Conservation (phyloP, 441 rosid genomes). For the Bocquillonia castaneifolia region DNA sequence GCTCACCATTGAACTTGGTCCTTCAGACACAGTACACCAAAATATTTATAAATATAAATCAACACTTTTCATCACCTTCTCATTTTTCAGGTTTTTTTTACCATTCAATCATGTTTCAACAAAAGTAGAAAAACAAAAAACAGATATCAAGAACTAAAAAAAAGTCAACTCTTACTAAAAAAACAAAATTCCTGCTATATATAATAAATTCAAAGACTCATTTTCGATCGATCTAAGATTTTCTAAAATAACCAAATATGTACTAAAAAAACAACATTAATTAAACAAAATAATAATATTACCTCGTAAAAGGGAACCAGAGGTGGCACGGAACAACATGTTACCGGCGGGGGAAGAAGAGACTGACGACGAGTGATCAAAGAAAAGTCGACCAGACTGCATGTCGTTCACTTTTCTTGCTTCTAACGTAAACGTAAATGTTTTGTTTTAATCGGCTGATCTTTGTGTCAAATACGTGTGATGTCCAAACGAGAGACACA, state of each 20-base stretch:
- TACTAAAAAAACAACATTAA: background rate
- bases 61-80: too few relatives aligned
- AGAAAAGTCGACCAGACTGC: conserved; percentile 67
- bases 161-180: too few relatives aligned
- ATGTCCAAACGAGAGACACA: conserved; percentile 15
- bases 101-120: too few relatives aligned
- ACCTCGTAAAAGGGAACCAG: conserved; percentile 50
- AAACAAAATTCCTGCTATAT: too few relatives aligned
- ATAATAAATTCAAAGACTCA: too few relatives aligned
- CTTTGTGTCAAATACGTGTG: background rate
- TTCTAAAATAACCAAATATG: background rate
- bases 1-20: conserved; percentile 48
- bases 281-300: background rate
- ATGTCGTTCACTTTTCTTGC: conserved; percentile 18
- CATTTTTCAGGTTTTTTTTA: too few relatives aligned
- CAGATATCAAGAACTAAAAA: too few relatives aligned
- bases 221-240: too few relatives aligned
- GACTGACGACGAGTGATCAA: conserved; percentile 44
- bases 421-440: background rate
- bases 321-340: conserved; percentile 59
- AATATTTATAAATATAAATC: background rate
- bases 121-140: too few relatives aligned
- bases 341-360: conserved; percentile 48
- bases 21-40: conserved; percentile 29
- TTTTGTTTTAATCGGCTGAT: background rate